A percentile compares a stretch with the other conserved stretches of the same genome.
Conservation (phyloP, 306 rosid species). For the Prosopis cineraria region DNA sequence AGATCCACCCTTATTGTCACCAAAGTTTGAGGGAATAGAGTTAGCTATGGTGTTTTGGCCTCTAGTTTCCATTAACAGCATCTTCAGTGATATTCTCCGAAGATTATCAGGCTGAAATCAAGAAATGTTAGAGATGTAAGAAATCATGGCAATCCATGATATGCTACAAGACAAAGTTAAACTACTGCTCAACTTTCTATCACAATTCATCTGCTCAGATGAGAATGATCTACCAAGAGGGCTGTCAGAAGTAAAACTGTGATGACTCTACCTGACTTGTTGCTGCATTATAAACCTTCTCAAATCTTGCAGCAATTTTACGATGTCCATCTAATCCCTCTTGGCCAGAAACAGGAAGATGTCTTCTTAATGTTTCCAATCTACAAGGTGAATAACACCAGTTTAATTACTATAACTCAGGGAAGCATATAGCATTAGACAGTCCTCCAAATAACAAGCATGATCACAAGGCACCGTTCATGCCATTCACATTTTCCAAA, state of each 20-base stretch:
- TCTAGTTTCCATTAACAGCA: slow-evolving; percentile 15
- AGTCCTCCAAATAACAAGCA: neutral
- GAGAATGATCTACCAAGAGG: neutral
- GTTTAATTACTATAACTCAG: neutral
- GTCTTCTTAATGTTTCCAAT: slow-evolving; percentile 51
- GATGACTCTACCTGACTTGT: slow-evolving; percentile 46
- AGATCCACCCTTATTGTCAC: neutral
- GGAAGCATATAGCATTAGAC: neutral
- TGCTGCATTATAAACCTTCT: slow-evolving; percentile 50
- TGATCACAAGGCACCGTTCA: neutral
- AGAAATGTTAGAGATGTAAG: neutral
- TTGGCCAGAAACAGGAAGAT: slow-evolving; percentile 47
- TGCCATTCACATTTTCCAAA: neutral
- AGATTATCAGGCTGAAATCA: slow-evolving; percentile 32
- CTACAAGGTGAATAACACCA: slow-evolving; percentile 31
- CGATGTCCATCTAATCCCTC: slow-evolving; percentile 57
- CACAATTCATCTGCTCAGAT: neutral
- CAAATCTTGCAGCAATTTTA: slow-evolving; percentile 56
- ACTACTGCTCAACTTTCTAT: neutral
- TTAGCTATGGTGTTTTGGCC: too few species aligned
- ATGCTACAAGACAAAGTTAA: neutral
- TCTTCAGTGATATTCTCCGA: slow-evolving; percentile 11
- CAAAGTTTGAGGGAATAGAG: neutral
- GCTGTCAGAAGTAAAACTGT: neutral
- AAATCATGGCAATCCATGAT: neutral